Evolutionary conservation across 352 stramenopile species (phyloP).

Genomic region (Nothophytophthora sp.): DNA sequence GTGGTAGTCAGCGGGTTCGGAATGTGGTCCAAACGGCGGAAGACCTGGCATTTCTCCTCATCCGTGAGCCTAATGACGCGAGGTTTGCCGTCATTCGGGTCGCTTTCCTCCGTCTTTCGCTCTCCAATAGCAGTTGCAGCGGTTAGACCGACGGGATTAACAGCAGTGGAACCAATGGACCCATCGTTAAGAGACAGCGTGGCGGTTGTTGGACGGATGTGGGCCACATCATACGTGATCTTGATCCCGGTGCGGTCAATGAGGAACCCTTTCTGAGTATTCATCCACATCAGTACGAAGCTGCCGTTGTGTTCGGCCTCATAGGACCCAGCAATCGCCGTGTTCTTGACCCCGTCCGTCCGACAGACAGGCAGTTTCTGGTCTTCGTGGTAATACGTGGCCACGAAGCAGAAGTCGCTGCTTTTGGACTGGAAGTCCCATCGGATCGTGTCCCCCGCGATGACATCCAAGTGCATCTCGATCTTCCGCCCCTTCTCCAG

Average conservation of each 20-base stretch:
- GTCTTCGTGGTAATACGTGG: constrained; percentile 65
- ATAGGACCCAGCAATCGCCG: constrained; percentile 48
- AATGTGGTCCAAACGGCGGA: constrained; percentile 54
- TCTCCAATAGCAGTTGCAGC: background rate
- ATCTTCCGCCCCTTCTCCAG: constrained; percentile 65
- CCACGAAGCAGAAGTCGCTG: constrained; percentile 63
- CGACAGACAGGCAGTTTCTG: constrained; percentile 46
- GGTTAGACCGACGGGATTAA: background rate
- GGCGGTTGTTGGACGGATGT: constrained; percentile 34
- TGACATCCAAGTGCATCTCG: constrained; percentile 84
- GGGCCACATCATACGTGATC: constrained; percentile 55
- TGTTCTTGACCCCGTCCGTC: constrained; percentile 70
- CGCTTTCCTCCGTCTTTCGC: constrained; percentile 4
- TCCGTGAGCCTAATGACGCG: constrained; percentile 35
- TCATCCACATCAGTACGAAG: constrained; percentile 77
- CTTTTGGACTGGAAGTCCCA: constrained; percentile 68
- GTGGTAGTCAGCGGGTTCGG: constrained; percentile 74
- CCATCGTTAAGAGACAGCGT: background rate
- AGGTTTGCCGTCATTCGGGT: constrained; percentile 5
- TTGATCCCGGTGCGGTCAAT: constrained; percentile 65
- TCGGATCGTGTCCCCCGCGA: constrained; percentile 54
- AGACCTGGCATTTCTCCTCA: constrained; percentile 51
- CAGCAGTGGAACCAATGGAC: background rate
- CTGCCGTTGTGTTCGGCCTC: constrained; percentile 57
- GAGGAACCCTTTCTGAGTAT: constrained; percentile 66